Percentiles rank a stretch among this genome's conserved stretches.
Conservation (phyloP, 73 alveolate genomes). For the Tetrahymena malaccensis region DNA sequence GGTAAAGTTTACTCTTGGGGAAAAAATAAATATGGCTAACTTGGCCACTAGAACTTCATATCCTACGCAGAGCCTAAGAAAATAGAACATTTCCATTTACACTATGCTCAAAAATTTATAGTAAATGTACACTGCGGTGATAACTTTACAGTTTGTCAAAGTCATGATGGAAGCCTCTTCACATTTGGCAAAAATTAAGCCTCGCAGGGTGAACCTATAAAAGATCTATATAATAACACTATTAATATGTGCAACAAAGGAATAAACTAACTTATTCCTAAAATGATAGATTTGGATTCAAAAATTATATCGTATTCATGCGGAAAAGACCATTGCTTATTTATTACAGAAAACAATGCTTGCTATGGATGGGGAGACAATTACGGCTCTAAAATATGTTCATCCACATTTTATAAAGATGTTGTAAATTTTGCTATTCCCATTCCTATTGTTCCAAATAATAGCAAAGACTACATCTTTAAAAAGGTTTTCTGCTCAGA, state of each 20-base stretch:
- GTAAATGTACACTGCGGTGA: not conserved
- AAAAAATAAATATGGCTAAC: constrained; percentile 8
- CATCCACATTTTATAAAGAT: not conserved
- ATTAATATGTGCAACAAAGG: not conserved
- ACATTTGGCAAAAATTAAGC: not conserved
- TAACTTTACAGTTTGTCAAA: not conserved
- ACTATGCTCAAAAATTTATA: not conserved
- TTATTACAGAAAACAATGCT: not conserved
- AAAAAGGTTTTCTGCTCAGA: not conserved
- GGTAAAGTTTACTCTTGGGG: constrained; percentile 34
- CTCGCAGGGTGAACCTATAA: not conserved
- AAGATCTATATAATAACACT: not conserved
- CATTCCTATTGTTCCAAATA: not conserved
- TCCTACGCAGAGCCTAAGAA: not conserved
- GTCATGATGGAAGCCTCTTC: not conserved
- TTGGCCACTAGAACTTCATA: not conserved
- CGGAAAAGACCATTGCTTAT: not conserved
- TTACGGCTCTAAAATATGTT: not conserved
- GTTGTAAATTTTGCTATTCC: not conserved
- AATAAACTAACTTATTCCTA: not conserved
- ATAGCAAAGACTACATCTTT: not conserved
- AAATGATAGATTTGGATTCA: not conserved
- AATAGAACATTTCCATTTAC: not conserved
- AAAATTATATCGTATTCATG: not conserved
- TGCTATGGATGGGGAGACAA: not conserved